Evolutionary conservation across 2,329 filamentous ascomycete species (phyloP).

Genomic region (Arachnomyces sp.): DNA sequence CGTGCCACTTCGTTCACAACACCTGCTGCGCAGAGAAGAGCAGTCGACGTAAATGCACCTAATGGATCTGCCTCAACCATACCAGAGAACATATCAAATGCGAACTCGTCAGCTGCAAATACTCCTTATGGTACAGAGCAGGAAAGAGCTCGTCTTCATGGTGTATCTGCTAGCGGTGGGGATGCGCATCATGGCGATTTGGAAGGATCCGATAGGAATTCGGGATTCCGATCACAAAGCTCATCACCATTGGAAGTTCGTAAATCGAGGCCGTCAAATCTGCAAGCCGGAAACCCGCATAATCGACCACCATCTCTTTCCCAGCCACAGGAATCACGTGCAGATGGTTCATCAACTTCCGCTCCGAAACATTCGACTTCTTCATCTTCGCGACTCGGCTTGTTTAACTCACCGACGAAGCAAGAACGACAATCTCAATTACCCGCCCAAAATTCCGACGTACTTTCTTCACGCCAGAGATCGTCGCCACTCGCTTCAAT

Average conservation of each 20-base stretch:
- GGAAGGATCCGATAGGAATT: conserved; percentile 24
- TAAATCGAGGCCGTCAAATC: conserved; percentile 22
- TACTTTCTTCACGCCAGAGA: neutral
- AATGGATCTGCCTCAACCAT: conserved; percentile 42
- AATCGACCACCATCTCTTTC: conserved; percentile 21
- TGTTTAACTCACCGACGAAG: conserved; percentile 25
- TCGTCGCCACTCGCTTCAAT: conserved; percentile 1
- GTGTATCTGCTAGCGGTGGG: conserved; percentile 18
- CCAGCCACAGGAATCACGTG: neutral
- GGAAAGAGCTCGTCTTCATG: conserved; percentile 16
- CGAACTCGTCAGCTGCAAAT: conserved; percentile 36
- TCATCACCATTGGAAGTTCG: conserved; percentile 34
- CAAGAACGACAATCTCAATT: conserved; percentile 25
- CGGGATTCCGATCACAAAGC: conserved; percentile 30
- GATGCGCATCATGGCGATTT: conserved; percentile 23
- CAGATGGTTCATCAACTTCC: conserved; percentile 9
- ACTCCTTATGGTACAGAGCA: conserved; percentile 37
- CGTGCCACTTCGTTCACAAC: conserved; percentile 32
- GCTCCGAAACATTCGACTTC: conserved; percentile 25
- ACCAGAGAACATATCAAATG: conserved; percentile 34
- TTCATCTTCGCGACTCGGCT: conserved; percentile 26
- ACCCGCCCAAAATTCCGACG: conserved; percentile 11
- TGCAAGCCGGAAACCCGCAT: conserved; percentile 16
- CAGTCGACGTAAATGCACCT: conserved; percentile 35
- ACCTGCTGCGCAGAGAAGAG: conserved; percentile 38